phyloP scores from a whole-genome alignment of 2,329 filamentous ascomycete genomes.

The Colletotrichum tanaceti region DNA sequence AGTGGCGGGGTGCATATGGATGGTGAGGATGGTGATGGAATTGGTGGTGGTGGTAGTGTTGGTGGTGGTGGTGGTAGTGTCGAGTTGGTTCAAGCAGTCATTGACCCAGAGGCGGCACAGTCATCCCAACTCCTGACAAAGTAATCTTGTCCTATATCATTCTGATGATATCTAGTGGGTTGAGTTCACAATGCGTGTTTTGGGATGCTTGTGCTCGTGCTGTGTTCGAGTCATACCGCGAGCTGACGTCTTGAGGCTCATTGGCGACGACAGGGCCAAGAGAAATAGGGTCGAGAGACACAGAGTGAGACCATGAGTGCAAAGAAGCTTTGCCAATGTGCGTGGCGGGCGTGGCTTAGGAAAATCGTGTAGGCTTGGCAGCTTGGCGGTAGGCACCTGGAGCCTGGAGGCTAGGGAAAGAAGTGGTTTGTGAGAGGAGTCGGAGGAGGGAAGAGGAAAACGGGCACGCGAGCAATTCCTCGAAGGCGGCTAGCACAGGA shows the following conservation, averaged over 20 bases:
- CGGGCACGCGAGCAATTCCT: constrained; percentile 39
- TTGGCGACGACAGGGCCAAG: neutral
- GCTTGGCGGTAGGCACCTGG: constrained; percentile 20
- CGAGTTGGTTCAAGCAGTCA: constrained; percentile 15
- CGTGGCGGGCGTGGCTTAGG: constrained; percentile 33
- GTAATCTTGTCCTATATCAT: neutral
- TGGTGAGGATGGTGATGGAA: too few relatives aligned
- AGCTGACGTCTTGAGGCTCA: constrained; percentile 7
- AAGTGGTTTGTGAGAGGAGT: too few relatives aligned
- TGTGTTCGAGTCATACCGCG: constrained; percentile 7
- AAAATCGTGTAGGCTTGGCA: constrained; percentile 28
- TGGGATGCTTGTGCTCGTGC: neutral
- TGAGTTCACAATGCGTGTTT: neutral
- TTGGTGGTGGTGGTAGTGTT: neutral
- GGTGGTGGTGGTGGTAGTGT: constrained; percentile 3
- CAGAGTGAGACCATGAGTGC: constrained; percentile 14
- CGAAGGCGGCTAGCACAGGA: constrained; percentile 27
- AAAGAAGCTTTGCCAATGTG: constrained; percentile 41
- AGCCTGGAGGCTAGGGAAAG: too few relatives aligned
- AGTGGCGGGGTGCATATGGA: constrained; percentile 3
- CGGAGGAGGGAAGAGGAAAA: constrained; percentile 20
- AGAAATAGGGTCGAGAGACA: neutral
- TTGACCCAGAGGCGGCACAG: neutral
- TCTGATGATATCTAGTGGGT: neutral
- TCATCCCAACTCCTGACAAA: constrained; percentile 13